These are phyloP conservation scores for Rhodamnia rubescens DNA, from an alignment of 345 rosid species.

Conservation along the genomic window DNA sequence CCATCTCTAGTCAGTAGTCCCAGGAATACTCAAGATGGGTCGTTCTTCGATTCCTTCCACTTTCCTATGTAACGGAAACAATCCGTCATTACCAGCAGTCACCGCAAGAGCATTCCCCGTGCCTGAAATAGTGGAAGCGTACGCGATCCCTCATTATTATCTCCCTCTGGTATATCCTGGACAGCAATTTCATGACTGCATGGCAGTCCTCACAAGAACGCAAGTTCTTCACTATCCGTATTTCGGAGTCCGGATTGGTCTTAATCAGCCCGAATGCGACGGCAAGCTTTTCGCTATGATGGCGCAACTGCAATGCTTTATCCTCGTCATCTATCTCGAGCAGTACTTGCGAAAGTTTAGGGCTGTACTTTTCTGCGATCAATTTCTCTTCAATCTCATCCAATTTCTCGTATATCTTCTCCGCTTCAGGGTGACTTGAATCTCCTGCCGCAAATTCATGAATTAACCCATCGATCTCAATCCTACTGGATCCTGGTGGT, in stretches of 20 bases:
- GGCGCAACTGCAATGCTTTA: slow-evolving; percentile 2
- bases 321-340: not conserved
- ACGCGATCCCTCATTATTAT: slow-evolving; percentile 3
- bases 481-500: slow-evolving; percentile 10
- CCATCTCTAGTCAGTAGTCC: not conserved
- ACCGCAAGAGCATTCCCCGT: slow-evolving; percentile 4
- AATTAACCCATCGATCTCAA: not conserved
- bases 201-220: slow-evolving; percentile 14
- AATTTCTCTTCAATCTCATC: slow-evolving; percentile 5
- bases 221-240: slow-evolving; percentile 12
- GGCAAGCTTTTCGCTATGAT: slow-evolving; percentile 12
- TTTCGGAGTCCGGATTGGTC: not conserved
- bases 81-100: not conserved
- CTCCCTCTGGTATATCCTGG: slow-evolving; percentile 2
- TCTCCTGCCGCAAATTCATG: not conserved
- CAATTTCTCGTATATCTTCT: slow-evolving; percentile 4
- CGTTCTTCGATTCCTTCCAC: not conserved
- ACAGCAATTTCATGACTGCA: slow-evolving; percentile 6
- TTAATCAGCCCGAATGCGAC: slow-evolving; percentile 5
- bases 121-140: slow-evolving; percentile 2
- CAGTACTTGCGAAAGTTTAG: slow-evolving; percentile 7
- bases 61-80: not conserved
- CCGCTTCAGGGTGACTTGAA: slow-evolving; percentile 1
- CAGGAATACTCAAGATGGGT: not conserved
- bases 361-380: not conserved